These are phyloP conservation scores for Colletotrichum sansevieriae DNA, from an alignment of 2,329 filamentous ascomycete species.

Conservation along the genomic window DNA sequence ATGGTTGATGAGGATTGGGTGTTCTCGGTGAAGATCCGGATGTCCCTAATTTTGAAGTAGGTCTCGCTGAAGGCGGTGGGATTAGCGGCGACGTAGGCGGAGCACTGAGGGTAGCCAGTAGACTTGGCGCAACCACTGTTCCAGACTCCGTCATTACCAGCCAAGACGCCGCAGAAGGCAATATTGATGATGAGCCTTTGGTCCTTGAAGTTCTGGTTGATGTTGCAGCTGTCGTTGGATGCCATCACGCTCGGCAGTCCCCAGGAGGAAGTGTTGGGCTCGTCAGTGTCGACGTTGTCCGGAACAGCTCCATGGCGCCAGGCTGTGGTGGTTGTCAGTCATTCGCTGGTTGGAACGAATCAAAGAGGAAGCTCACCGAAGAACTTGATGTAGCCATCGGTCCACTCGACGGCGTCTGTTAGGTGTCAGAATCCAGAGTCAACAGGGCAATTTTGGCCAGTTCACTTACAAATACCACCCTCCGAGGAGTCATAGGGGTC, in stretches of 20 bases:
- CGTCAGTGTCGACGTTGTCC: constrained; percentile 51
- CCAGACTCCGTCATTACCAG: constrained; percentile 56
- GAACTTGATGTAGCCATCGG: constrained; percentile 55
- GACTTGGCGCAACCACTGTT: constrained; percentile 45
- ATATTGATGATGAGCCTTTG: constrained; percentile 83
- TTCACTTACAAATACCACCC: constrained; percentile 57
- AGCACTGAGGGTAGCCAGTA: constrained; percentile 49
- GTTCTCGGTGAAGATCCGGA: constrained; percentile 50
- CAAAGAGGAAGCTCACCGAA: constrained; percentile 45
- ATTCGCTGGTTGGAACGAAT: background rate
- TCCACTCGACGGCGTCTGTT: constrained; percentile 58
- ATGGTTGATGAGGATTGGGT: constrained; percentile 35
- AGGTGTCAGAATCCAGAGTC: constrained; percentile 48
- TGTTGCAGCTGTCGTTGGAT: constrained; percentile 70
- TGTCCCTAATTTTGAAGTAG: constrained; percentile 61
- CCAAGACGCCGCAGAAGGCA: constrained; percentile 80
- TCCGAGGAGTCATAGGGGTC: constrained; percentile 53
- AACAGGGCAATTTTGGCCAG: too few species aligned
- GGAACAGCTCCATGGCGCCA: constrained; percentile 52
- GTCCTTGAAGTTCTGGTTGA: constrained; percentile 71
- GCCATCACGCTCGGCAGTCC: constrained; percentile 73
- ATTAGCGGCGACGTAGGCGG: constrained; percentile 53
- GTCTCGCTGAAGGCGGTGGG: constrained; percentile 53
- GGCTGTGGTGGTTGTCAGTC: constrained; percentile 23
- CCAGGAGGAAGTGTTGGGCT: constrained; percentile 75